These are phyloP conservation scores for Aspergillus quadrilineatus DNA, from an alignment of 2,329 filamentous ascomycete genomes.

Conservation along the genomic window DNA sequence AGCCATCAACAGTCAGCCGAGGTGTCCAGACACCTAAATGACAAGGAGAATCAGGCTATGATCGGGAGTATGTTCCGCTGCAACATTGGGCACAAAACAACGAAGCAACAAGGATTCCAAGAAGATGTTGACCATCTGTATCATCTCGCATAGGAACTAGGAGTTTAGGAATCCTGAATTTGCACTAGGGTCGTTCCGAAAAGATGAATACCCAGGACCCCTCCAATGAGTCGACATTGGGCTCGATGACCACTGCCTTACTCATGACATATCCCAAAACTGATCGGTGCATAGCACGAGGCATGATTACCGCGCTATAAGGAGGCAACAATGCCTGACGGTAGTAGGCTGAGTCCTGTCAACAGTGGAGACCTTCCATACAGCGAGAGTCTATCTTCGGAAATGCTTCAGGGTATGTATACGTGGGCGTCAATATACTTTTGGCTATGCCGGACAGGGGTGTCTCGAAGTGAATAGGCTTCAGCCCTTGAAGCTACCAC, in stretches of 20 bases:
- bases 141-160: conserved; percentile 1
- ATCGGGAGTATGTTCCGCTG: conserved; percentile 15
- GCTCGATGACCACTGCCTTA: conserved; percentile 2
- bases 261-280: neutral
- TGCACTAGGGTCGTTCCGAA: neutral
- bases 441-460: too few species aligned
- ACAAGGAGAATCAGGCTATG: neutral
- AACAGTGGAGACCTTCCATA: neutral
- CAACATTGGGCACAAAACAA: conserved; percentile 26
- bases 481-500: too few species aligned
- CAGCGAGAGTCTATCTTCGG: too few species aligned
- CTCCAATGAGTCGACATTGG: neutral
- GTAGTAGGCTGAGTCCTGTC: neutral
- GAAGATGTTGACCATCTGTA: conserved; percentile 4
- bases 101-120: conserved; percentile 12
- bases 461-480: too few species aligned
- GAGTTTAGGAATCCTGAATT: neutral
- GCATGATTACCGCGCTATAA: neutral
- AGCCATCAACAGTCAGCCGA: conserved; percentile 3
- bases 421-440: too few species aligned
- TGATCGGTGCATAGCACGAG: conserved; percentile 4
- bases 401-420: too few species aligned
- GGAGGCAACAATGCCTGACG: conserved; percentile 2
- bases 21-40: conserved; percentile 2
- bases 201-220: neutral